These are phyloP conservation scores for Puccinia hordei DNA, from an alignment of 1,284 basidiomycete species.

Conservation along the genomic window DNA sequence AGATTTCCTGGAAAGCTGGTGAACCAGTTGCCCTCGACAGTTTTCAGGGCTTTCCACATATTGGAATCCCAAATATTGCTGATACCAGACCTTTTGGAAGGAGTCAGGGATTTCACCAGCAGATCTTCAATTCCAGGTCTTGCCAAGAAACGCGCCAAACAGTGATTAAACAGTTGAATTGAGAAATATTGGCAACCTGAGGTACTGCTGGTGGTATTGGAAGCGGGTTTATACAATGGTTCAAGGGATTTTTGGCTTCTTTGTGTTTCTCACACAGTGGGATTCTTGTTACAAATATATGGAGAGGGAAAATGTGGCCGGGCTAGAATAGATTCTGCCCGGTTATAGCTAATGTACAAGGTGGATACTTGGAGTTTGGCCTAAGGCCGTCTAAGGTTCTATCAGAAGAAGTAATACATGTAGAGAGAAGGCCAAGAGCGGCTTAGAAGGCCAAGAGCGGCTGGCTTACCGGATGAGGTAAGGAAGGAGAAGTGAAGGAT, in stretches of 20 bases:
- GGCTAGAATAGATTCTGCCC: too few species aligned
- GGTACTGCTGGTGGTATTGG: neutral
- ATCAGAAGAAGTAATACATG: too few species aligned
- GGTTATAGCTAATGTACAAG: too few species aligned
- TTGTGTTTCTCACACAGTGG: neutral
- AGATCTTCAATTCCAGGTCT: conserved; percentile 29
- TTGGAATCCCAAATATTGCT: conserved; percentile 18
- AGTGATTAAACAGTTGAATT: neutral
- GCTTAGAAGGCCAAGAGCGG: too few species aligned
- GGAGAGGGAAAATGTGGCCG: neutral
- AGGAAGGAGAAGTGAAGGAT: too few species aligned
- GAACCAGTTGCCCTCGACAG: neutral
- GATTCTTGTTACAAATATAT: neutral
- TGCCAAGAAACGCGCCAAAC: neutral
- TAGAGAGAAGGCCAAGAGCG: too few species aligned
- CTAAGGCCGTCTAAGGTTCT: too few species aligned
- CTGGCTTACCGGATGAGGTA: too few species aligned
- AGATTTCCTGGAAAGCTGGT: neutral
- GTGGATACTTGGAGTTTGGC: too few species aligned
- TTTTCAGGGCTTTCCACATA: neutral
- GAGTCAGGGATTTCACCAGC: neutral
- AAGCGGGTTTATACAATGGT: neutral
- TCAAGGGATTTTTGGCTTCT: conserved; percentile 7
- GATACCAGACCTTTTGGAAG: neutral
- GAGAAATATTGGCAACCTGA: neutral